These are phyloP conservation scores for Lupinus albus DNA, from an alignment of 306 rosid species.

Conservation along the genomic window DNA sequence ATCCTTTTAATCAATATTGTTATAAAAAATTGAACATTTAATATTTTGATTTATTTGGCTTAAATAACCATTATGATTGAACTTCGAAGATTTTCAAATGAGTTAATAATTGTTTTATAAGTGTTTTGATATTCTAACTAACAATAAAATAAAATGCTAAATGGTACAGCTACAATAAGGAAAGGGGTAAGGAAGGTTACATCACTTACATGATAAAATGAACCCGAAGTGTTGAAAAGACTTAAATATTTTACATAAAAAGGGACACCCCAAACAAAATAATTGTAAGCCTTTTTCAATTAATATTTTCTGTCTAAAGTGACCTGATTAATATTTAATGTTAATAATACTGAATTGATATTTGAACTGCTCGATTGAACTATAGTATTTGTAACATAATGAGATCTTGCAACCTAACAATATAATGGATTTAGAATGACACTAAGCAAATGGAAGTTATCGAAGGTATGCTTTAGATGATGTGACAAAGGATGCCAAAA, in stretches of 20 bases:
- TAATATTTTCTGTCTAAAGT: not conserved
- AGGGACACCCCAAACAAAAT: slow-evolving; percentile 3
- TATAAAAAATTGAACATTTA: too few species aligned
- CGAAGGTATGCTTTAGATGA: not conserved
- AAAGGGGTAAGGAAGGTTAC: not conserved
- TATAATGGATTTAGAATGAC: not conserved
- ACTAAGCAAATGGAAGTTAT: not conserved
- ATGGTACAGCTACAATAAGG: not conserved
- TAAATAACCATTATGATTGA: too few species aligned
- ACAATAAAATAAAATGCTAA: not conserved
- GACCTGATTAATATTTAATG: not conserved
- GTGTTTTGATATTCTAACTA: too few species aligned
- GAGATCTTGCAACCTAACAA: slow-evolving; percentile 23
- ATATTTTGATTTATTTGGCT: too few species aligned
- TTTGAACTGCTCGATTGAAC: slow-evolving; percentile 15
- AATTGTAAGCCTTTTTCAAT: slow-evolving; percentile 2
- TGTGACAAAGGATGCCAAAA: not conserved
- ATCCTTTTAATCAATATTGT: too few species aligned
- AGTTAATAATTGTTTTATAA: too few species aligned
- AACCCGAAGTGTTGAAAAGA: not conserved
- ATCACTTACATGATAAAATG: not conserved
- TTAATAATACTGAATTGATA: slow-evolving; percentile 19
- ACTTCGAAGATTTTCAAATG: too few species aligned
- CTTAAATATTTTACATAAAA: not conserved
- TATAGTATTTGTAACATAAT: slow-evolving; percentile 1